Conservation (phyloP, 768 basidiomycete genomes). For the Termitomyces sp. region DNA sequence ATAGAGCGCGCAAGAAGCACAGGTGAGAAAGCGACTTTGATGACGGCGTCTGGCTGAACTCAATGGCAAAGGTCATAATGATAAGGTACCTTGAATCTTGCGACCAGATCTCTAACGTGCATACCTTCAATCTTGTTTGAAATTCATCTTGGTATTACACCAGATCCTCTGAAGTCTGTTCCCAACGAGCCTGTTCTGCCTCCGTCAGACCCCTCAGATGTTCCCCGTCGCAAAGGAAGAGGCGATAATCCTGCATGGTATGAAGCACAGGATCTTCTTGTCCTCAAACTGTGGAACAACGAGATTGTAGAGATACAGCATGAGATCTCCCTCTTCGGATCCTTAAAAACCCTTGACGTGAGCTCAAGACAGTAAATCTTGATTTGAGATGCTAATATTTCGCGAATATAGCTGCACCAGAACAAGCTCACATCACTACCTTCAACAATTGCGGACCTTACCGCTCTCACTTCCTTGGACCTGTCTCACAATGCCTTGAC, state of each 20-base stretch:
- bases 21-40: constrained; percentile 47
- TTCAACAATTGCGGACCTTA: constrained; percentile 65
- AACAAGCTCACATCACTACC: constrained; percentile 68
- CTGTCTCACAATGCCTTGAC: constrained; percentile 71
- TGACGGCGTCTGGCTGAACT: constrained; percentile 38
- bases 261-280: constrained; percentile 74
- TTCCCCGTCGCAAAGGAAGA: constrained; percentile 39
- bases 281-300: constrained; percentile 80
- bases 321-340: constrained; percentile 83
- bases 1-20: constrained; percentile 77
- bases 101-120: constrained; percentile 69
- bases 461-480: constrained; percentile 64
- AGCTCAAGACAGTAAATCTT: constrained; percentile 25
- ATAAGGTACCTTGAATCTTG: constrained; percentile 73
- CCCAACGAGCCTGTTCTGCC: constrained; percentile 57
- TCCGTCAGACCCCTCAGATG: constrained; percentile 31
- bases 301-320: constrained; percentile 77
- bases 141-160: constrained; percentile 73
- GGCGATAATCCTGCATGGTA: constrained; percentile 67
- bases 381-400: constrained; percentile 2
- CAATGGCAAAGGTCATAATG: constrained; percentile 39
- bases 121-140: constrained; percentile 79
- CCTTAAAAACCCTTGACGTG: constrained; percentile 78
- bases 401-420: constrained; percentile 58
- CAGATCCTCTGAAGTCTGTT: constrained; percentile 66